Conservation (phyloP, 495 filamentous ascomycete species). For the Rhizodiscina lignyota region DNA sequence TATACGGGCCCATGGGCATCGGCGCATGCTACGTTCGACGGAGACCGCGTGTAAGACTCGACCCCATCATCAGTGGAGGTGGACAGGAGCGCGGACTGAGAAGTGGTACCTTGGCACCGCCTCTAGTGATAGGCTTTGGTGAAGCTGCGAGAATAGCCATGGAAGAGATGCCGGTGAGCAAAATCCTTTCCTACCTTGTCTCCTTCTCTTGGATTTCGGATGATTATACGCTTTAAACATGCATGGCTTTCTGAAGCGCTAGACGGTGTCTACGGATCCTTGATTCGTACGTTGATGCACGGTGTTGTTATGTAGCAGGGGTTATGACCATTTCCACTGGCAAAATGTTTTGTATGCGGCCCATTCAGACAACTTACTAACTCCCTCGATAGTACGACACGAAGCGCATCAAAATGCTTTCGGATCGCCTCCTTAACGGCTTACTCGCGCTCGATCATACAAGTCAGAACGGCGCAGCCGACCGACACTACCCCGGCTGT, state of each 20-base stretch:
- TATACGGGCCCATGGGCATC: conserved; percentile 94
- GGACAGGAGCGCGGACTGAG: conserved; percentile 89
- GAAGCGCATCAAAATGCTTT: conserved; percentile 64
- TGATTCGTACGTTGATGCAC: conserved; percentile 18
- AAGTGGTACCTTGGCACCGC: conserved; percentile 83
- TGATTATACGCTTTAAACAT: conserved; percentile 58
- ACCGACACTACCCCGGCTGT: conserved; percentile 83
- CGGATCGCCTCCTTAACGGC: conserved; percentile 63
- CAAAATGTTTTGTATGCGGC: background rate
- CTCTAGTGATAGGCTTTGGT: conserved; percentile 80
- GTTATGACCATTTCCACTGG: conserved; percentile 25
- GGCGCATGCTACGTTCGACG: conserved; percentile 91
- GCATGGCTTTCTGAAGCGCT: conserved; percentile 39
- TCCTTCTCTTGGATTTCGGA: conserved; percentile 8
- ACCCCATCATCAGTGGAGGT: conserved; percentile 90
- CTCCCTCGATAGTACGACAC: conserved; percentile 57
- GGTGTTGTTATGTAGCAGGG: conserved; percentile 37
- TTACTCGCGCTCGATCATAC: conserved; percentile 86
- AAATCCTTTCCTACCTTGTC: conserved; percentile 4
- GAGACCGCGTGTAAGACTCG: conserved; percentile 79
- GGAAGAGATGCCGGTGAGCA: conserved; percentile 73
- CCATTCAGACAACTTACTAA: conserved; percentile 1
- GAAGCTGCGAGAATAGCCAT: conserved; percentile 86
- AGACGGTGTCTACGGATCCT: conserved; percentile 21
- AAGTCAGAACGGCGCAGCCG: conserved; percentile 68